Evolutionary conservation across 257 asterid species (phyloP).

Genomic region (Leptodermis oblonga): DNA sequence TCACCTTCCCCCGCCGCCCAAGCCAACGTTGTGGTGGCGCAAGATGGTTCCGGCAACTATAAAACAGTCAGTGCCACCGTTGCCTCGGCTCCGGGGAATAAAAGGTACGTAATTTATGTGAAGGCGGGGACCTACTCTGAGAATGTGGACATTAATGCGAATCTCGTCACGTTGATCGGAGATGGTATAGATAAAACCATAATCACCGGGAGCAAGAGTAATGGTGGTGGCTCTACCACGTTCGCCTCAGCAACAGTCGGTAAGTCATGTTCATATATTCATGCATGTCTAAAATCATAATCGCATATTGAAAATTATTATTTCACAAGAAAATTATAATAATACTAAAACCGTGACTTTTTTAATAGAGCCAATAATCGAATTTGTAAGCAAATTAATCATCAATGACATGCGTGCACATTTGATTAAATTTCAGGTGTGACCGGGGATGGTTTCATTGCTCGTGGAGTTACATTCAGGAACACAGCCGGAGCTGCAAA

Average conservation of each 20-base stretch:
- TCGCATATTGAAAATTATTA: too few species aligned
- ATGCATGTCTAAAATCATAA: too few species aligned
- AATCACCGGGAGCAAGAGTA: constrained; percentile 80
- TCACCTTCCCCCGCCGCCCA: constrained; percentile 16
- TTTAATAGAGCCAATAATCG: too few species aligned
- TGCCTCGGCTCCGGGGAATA: constrained; percentile 48
- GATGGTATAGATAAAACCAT: constrained; percentile 79
- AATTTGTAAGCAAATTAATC: too few species aligned
- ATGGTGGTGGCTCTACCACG: constrained; percentile 74
- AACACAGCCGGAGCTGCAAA: constrained; percentile 74
- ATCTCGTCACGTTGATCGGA: constrained; percentile 62
- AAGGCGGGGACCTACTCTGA: constrained; percentile 63
- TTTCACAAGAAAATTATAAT: too few species aligned
- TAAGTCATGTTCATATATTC: too few species aligned
- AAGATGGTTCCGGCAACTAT: constrained; percentile 61
- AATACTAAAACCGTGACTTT: too few species aligned
- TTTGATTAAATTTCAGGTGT: constrained; percentile 1
- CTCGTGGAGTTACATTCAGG: constrained; percentile 48
- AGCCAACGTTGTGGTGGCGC: constrained; percentile 60
- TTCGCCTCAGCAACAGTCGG: constrained; percentile 83
- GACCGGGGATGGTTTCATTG: constrained; percentile 54
- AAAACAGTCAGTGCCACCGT: constrained; percentile 54
- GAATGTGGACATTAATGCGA: constrained; percentile 48
- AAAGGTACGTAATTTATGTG: constrained; percentile 57
- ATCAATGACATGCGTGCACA: neutral